Evolutionary conservation across 2,329 filamentous ascomycete species (phyloP).

Genomic region (Zymoseptoria tritici): DNA sequence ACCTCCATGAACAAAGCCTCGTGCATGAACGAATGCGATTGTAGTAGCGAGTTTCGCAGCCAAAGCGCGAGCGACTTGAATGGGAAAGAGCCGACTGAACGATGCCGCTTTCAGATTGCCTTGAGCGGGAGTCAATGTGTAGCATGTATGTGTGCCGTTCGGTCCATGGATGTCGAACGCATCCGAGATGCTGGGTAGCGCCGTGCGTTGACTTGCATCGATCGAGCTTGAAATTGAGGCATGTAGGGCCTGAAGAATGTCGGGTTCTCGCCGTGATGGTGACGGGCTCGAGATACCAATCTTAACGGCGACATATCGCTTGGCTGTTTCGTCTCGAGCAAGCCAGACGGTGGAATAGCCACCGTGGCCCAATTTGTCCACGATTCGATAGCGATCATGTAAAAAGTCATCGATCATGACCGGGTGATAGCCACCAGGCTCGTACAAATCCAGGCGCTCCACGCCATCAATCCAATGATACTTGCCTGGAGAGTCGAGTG

Average conservation of each 20-base stretch:
- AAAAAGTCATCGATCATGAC: neutral
- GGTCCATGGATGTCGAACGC: neutral
- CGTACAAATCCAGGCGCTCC: neutral
- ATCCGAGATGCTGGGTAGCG: neutral
- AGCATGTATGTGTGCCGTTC: neutral
- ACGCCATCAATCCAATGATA: neutral
- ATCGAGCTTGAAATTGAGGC: neutral
- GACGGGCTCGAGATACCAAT: neutral
- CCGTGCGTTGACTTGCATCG: neutral
- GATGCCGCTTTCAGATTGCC: neutral
- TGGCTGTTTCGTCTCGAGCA: slow-evolving; percentile 23
- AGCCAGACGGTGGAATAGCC: slow-evolving; percentile 38
- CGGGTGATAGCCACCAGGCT: neutral
- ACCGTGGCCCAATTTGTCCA: slow-evolving; percentile 38
- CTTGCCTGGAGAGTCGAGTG: neutral
- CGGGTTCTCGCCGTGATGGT: neutral
- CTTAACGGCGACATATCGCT: neutral
- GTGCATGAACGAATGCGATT: neutral
- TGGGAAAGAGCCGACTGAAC: neutral
- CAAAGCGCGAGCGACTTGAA: neutral
- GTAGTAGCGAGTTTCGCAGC: neutral
- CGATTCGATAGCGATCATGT: slow-evolving; percentile 28
- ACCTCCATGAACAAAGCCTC: neutral
- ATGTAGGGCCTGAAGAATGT: neutral
- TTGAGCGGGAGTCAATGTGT: neutral